A percentile compares a stretch with the other conserved stretches of the same genome.
Conservation (phyloP, 169 alveolate species). For the Plasmodium fragile region DNA sequence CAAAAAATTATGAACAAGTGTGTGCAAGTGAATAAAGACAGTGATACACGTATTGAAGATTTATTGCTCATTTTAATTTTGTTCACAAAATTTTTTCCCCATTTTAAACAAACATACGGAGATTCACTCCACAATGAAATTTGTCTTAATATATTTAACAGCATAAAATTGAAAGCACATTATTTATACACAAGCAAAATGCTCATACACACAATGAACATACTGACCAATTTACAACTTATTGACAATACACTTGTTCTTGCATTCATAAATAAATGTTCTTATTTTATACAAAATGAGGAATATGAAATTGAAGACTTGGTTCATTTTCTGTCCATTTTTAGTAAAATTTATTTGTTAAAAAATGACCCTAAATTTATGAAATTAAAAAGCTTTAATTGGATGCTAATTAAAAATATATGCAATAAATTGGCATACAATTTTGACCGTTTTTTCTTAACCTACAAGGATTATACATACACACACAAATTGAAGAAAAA, state of each 20-base stretch:
- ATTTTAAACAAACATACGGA: conserved; percentile 8
- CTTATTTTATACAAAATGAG: conserved; percentile 19
- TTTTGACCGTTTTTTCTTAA: conserved; percentile 21
- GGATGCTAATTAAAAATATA: conserved; percentile 31
- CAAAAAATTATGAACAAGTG: conserved; percentile 16
- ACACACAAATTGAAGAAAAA: conserved; percentile 19
- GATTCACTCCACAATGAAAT: neutral
- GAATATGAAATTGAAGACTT: conserved; percentile 52
- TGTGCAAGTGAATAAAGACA: conserved; percentile 5
- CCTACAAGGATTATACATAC: conserved; percentile 16
- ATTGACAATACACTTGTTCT: conserved; percentile 25
- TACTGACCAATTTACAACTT: conserved; percentile 30
- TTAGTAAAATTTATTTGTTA: conserved; percentile 17
- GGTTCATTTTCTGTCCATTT: conserved; percentile 25
- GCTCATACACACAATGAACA: conserved; percentile 55
- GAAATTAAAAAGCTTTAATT: conserved; percentile 12
- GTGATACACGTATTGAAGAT: conserved; percentile 15
- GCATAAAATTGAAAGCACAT: conserved; percentile 46
- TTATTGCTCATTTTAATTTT: conserved; percentile 28
- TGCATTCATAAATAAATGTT: conserved; percentile 35
- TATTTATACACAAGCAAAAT: conserved; percentile 69
- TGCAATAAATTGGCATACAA: conserved; percentile 43
- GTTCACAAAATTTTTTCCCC: conserved; percentile 16
- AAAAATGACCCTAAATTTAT: conserved; percentile 10
- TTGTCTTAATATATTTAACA: neutral